Evolutionary conservation across 2,329 filamentous ascomycete species (phyloP), one percentile per base, ranked within the genome.

Genomic region (Elsinoe batatas): DNA sequence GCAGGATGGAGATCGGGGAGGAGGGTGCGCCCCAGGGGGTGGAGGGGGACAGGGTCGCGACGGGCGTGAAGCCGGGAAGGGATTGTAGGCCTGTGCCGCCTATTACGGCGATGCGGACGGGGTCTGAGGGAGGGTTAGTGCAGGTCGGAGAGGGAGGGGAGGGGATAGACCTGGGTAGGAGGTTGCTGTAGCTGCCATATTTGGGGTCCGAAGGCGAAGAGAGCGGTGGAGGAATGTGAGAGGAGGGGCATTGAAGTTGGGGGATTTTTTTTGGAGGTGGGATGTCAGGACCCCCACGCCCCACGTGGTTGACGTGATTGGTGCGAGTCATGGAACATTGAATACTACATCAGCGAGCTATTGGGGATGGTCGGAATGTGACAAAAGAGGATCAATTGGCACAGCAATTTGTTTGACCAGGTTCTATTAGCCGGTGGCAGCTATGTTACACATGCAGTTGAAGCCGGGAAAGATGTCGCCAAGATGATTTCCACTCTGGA

Each of bases 11-110:
- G 73, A 98, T 91, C 18, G 82, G 81, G 0, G 81, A 83, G 37
- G 82, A 84, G 2, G 93, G 88, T 53, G 76, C 70, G 64, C 93
- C 93, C 93, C 93, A 98, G 32, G 93, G 93, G 8, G 93, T 98
- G 37, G 76, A 71, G 56, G 88, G 77, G 64, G 83, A 84, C 63
- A 98, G 75, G 26, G 80, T 80, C 22, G 91, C 91, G 59, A 94
- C 84, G 66, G 89, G 87, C 17, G 82, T 85, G 77, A 93, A 97
- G 72, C 86, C 85, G 26, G 89, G 85, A 62, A 98, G 85, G 63
- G 88, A 84, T 69, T 86, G 83, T 60, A 98, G 85, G 55, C 93
- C 93, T 37, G 93, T 98, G 64, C 93, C 93, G 65, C 75, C 75
- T 56, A 78, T 77, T 43, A 78, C 74, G 60, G 74, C 75, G 56